phyloP scores from a whole-genome alignment of 345 rosid genomes.

The Arabidopsis thaliana region DNA sequence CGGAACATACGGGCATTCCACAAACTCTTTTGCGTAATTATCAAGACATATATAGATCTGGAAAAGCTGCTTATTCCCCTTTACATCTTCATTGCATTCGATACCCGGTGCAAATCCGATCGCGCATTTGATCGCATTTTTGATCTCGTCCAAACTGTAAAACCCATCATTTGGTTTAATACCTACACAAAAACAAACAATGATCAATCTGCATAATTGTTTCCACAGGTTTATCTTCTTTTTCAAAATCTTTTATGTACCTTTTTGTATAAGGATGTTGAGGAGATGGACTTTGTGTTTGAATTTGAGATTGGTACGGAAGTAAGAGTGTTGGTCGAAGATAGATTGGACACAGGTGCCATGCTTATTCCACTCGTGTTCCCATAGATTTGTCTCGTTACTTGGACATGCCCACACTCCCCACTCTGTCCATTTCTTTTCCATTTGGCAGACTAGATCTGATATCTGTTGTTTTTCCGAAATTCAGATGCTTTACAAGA shows the following conservation, averaged over 20 bases:
- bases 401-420: conserved; percentile 79
- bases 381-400: conserved; percentile 65
- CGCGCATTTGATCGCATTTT: conserved; percentile 56
- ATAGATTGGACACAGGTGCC: conserved; percentile 83
- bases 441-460: conserved; percentile 55
- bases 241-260: conserved; percentile 21
- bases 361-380: conserved; percentile 84
- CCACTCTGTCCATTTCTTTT: conserved; percentile 74
- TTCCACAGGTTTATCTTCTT: background rate
- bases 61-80: conserved; percentile 62
- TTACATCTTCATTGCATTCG: conserved; percentile 66
- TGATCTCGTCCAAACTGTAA: conserved; percentile 56
- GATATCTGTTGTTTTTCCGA: conserved; percentile 55
- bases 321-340: conserved; percentile 73
- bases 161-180: conserved; percentile 64
- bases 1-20: conserved; percentile 67
- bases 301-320: conserved; percentile 60
- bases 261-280: conserved; percentile 54
- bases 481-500: background rate
- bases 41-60: conserved; percentile 76
- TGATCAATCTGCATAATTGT: background rate
- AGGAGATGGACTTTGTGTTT: conserved; percentile 61
- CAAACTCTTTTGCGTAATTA: conserved; percentile 59
- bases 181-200: conserved; percentile 45
- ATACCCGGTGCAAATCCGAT: conserved; percentile 64